Conservation (phyloP, 1,284 basidiomycete species). For the Leccinum pachyderme region DNA sequence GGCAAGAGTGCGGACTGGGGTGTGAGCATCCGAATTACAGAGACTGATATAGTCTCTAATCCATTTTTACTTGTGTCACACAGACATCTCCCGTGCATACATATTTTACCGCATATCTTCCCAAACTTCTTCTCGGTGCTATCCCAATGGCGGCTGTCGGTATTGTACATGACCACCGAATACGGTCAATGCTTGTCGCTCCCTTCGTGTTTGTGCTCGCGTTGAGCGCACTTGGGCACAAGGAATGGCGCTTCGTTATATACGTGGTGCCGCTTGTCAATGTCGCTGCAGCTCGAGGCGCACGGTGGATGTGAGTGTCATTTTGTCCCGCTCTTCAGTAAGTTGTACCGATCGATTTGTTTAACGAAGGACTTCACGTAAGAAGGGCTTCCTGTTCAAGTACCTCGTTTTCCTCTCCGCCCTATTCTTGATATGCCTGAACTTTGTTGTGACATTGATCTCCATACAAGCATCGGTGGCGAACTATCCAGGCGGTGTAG, state of each 20-base stretch:
- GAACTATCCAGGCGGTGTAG: conserved; percentile 92
- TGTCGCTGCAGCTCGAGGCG: conserved; percentile 70
- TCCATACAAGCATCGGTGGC: conserved; percentile 58
- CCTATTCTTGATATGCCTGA: conserved; percentile 48
- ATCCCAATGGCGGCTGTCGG: conserved; percentile 65
- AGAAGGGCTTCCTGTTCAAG: conserved; percentile 45
- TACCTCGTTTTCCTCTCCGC: conserved; percentile 45
- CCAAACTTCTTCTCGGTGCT: conserved; percentile 74
- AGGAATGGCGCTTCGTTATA: conserved; percentile 95
- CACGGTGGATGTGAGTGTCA: conserved; percentile 55
- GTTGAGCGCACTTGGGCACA: conserved; percentile 80
- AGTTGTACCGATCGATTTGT: neutral
- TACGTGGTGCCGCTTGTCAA: conserved; percentile 87
- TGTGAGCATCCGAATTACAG: conserved; percentile 45
- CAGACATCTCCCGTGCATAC: conserved; percentile 71
- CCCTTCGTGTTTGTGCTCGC: conserved; percentile 56
- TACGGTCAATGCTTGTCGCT: conserved; percentile 53
- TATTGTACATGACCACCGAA: conserved; percentile 43
- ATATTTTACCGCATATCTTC: conserved; percentile 74
- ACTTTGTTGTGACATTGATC: conserved; percentile 51
- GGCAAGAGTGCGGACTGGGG: conserved; percentile 94
- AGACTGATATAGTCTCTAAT: neutral
- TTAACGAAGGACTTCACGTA: conserved; percentile 41
- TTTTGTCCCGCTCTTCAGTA: neutral
- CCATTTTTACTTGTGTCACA: conserved; percentile 1